phyloP scores from a whole-genome alignment of 108 stramenopile genomes.

The Skeletonema menzelii region DNA sequence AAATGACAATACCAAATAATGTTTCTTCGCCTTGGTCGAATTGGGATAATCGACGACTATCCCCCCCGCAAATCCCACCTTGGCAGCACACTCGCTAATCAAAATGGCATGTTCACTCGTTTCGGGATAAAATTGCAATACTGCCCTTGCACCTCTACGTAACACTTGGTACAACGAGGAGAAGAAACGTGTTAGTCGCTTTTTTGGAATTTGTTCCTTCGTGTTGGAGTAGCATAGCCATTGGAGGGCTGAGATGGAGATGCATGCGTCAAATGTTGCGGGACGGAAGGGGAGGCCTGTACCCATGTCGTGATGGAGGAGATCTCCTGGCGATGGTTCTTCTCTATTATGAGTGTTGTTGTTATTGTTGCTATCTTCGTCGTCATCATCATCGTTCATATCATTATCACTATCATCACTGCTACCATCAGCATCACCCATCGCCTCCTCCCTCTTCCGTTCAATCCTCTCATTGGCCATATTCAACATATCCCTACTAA shows the following conservation, averaged over 20 bases:
- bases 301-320: slow-evolving; percentile 97
- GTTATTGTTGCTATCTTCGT: slow-evolving; percentile 18
- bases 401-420: slow-evolving; percentile 28
- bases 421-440: slow-evolving; percentile 10
- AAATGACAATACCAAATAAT: slow-evolving; percentile 96
- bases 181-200: slow-evolving; percentile 94
- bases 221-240: slow-evolving; percentile 99
- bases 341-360: slow-evolving; percentile 33
- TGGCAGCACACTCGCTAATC: slow-evolving; percentile 91
- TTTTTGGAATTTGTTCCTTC: slow-evolving; percentile 85
- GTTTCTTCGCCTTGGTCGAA: slow-evolving; percentile 99
- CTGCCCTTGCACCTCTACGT: slow-evolving; percentile 92
- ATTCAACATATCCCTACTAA: slow-evolving; percentile 95
- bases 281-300: slow-evolving; percentile 97
- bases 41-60: slow-evolving; percentile 99
- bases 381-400: slow-evolving; percentile 32
- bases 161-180: slow-evolving; percentile 92
- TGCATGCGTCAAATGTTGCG: slow-evolving; percentile 98
- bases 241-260: slow-evolving; percentile 98
- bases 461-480: slow-evolving; percentile 94
- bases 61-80: slow-evolving; percentile 96
- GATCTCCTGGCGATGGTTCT: slow-evolving; percentile 69
- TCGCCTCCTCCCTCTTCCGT: slow-evolving; percentile 44
- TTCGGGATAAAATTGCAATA: slow-evolving; percentile 99
- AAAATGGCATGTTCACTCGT: slow-evolving; percentile 95